Percentiles rank a stretch among this genome's conserved stretches.
phyloP scores from a whole-genome alignment of 1,284 basidiomycete species.

The Naganishia albida region DNA sequence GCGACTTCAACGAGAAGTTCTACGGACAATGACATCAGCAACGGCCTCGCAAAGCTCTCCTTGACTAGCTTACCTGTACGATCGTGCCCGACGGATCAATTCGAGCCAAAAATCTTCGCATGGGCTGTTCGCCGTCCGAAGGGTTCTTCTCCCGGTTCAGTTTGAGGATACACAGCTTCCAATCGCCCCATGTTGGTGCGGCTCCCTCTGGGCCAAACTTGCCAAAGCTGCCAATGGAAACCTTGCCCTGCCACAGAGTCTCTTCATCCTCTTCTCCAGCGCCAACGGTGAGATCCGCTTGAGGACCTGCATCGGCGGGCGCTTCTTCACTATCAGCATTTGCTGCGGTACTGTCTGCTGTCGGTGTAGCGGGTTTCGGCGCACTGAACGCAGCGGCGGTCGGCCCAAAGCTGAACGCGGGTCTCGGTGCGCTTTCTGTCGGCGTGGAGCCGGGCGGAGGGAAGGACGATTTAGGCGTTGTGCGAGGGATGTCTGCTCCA shows the following conservation, averaged over 20 bases:
- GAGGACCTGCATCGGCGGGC: conserved; percentile 40
- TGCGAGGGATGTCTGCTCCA: conserved; percentile 9
- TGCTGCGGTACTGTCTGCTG: conserved; percentile 33
- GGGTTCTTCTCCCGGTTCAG: conserved; percentile 44
- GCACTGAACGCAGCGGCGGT: conserved; percentile 28
- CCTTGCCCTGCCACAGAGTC: conserved; percentile 63
- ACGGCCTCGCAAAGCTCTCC: neutral
- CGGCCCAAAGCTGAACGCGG: conserved; percentile 39
- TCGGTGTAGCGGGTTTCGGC: conserved; percentile 23
- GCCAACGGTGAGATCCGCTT: conserved; percentile 43
- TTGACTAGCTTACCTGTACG: conserved; percentile 43
- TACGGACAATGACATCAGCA: neutral
- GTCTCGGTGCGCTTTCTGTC: conserved; percentile 2
- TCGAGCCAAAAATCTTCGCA: conserved; percentile 49
- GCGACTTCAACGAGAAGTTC: conserved; percentile 32
- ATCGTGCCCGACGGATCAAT: conserved; percentile 48
- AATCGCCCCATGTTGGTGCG: conserved; percentile 23
- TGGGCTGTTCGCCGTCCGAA: conserved; percentile 34
- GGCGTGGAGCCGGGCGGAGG: neutral
- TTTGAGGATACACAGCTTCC: conserved; percentile 46
- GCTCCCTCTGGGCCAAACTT: conserved; percentile 9
- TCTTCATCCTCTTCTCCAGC: conserved; percentile 73
- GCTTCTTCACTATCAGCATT: conserved; percentile 37
- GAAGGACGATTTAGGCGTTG: conserved; percentile 10
- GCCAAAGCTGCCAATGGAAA: conserved; percentile 66